Percentiles rank a stretch among this genome's conserved stretches.
phyloP scores from a whole-genome alignment of 331 rosid species.

The Arachis monticola region DNA sequence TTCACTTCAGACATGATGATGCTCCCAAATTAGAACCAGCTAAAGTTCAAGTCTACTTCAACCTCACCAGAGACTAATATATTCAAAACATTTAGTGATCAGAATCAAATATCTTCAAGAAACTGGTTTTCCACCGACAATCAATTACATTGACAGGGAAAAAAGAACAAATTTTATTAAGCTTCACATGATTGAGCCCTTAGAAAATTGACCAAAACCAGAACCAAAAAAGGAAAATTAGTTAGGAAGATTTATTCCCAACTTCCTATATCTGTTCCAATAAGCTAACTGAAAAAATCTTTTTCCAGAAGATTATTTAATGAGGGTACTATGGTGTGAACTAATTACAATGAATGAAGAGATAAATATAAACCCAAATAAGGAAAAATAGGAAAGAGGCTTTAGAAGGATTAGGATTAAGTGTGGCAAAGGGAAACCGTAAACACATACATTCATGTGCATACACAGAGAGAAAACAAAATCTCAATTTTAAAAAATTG shows the following conservation, averaged over 20 bases:
- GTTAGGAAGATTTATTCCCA: too few relatives aligned
- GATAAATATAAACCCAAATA: constrained; percentile 5
- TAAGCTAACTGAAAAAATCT: not conserved
- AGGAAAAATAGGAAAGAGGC: not conserved
- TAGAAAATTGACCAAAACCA: not conserved
- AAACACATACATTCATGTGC: not conserved
- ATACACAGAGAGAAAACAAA: not conserved
- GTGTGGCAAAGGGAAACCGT: not conserved
- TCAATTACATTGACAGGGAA: not conserved
- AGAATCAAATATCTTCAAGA: too few relatives aligned
- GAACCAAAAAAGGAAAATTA: not conserved
- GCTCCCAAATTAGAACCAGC: constrained; percentile 25
- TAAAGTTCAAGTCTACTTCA: constrained; percentile 11
- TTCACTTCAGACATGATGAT: constrained; percentile 51
- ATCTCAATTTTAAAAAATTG: not conserved
- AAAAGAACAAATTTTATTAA: too few relatives aligned
- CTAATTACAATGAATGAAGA: not conserved
- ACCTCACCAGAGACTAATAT: too few relatives aligned
- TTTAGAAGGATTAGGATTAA: not conserved
- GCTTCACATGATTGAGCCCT: not conserved
- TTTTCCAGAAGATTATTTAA: not conserved
- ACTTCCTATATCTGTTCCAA: too few relatives aligned
- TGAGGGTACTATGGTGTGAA: not conserved
- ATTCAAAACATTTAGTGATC: not conserved
- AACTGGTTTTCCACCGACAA: not conserved